phyloP scores from a whole-genome alignment of 2,329 filamentous ascomycete species.

The Ceratocystis ficicola region DNA sequence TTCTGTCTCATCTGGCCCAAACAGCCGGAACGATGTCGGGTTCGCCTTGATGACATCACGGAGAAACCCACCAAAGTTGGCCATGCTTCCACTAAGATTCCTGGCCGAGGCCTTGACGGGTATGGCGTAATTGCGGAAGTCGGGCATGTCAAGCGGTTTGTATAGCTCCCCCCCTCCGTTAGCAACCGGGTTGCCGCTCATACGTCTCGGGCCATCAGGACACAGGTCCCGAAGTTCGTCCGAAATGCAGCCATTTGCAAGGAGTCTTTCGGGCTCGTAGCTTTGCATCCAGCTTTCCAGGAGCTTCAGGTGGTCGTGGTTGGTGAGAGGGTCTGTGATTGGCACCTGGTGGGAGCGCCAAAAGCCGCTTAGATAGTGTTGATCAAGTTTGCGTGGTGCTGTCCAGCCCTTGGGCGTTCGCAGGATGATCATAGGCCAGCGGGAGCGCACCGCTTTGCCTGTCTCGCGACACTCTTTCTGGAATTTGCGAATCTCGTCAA shows the following conservation, averaged over 20 bases:
- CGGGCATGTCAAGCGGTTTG: constrained; percentile 55
- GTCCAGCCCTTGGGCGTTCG: constrained; percentile 73
- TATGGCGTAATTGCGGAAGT: constrained; percentile 57
- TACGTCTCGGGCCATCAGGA: constrained; percentile 52
- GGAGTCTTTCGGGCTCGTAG: constrained; percentile 62
- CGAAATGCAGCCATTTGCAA: constrained; percentile 52
- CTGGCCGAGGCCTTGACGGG: constrained; percentile 49
- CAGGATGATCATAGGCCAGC: constrained; percentile 69
- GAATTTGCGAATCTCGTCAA: constrained; percentile 53
- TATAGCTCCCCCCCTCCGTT: constrained; percentile 54
- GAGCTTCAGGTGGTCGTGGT: constrained; percentile 51
- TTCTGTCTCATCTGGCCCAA: constrained; percentile 70
- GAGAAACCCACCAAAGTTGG: constrained; percentile 54
- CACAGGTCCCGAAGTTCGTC: constrained; percentile 51
- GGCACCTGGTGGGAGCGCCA: constrained; percentile 71
- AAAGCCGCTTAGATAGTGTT: constrained; percentile 61
- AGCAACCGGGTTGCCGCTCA: constrained; percentile 65
- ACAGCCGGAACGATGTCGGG: constrained; percentile 56
- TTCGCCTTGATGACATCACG: constrained; percentile 56
- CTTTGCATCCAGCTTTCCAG: constrained; percentile 67
- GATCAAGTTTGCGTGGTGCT: constrained; percentile 57
- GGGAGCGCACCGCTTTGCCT: constrained; percentile 55
- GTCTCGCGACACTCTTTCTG: constrained; percentile 62
- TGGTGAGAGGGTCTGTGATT: constrained; percentile 55
- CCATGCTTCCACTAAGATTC: constrained; percentile 51